Percentiles rank a stretch among this genome's conserved stretches.
phyloP scores from a whole-genome alignment of 2,329 filamentous ascomycete species.

The Basipetospora chlamydospora region DNA sequence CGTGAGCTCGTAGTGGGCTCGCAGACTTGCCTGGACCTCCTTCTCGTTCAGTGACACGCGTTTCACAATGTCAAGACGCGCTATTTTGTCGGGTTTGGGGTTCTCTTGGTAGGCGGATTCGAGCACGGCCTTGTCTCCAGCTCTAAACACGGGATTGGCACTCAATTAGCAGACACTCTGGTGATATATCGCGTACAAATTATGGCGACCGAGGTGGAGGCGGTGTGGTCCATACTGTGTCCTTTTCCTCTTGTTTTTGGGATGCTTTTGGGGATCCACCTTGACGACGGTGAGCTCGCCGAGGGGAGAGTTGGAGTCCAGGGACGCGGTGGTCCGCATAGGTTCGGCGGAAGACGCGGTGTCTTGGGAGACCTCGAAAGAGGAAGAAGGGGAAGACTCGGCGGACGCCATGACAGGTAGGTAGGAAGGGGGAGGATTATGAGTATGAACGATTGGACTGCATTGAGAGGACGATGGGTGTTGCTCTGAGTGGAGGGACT shows the following conservation, averaged over 20 bases:
- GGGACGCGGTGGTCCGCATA: neutral
- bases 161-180: too few relatives aligned
- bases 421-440: neutral
- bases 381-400: slow-evolving; percentile 2
- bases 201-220: neutral
- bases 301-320: neutral
- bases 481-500: neutral
- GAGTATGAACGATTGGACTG: slow-evolving; percentile 5
- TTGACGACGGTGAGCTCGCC: slow-evolving; percentile 9
- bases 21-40: slow-evolving; percentile 70
- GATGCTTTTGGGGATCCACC: slow-evolving; percentile 9
- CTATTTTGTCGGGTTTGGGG: slow-evolving; percentile 80
- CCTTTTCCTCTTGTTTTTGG: slow-evolving; percentile 10
- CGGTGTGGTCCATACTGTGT: slow-evolving; percentile 8
- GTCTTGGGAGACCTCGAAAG: slow-evolving; percentile 3
- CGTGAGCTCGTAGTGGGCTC: neutral
- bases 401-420: slow-evolving; percentile 1
- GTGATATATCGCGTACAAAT: neutral
- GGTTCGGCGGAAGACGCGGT: neutral
- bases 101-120: slow-evolving; percentile 76
- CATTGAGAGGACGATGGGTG: slow-evolving; percentile 1
- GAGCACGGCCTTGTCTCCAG: slow-evolving; percentile 77
- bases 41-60: slow-evolving; percentile 85
- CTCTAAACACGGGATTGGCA: too few relatives aligned
- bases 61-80: slow-evolving; percentile 70